Conservation (phyloP, 139 green algal species). For the Tetradesmus lagerheimii region DNA sequence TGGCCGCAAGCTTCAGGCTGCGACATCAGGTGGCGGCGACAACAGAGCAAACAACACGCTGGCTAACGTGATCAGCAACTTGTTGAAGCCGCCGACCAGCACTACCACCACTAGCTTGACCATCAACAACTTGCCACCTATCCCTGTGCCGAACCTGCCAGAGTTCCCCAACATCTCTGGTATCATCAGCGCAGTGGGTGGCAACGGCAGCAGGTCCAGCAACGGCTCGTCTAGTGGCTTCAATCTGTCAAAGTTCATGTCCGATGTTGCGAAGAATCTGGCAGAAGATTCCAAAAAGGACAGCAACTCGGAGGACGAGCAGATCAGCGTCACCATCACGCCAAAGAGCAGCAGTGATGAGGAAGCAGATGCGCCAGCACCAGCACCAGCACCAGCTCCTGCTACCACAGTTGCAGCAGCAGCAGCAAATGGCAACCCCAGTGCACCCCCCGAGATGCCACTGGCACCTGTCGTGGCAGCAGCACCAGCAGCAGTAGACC, state of each 20-base stretch:
- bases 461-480: neutral
- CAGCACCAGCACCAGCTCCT: neutral
- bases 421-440: neutral
- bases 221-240: neutral
- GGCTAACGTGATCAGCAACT: neutral
- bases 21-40: neutral
- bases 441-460: neutral
- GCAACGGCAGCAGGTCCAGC: neutral
- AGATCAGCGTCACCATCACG: neutral
- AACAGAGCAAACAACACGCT: neutral
- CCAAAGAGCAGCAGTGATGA: neutral
- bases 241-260: neutral
- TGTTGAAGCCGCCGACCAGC: neutral
- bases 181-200: neutral
- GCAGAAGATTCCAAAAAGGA: neutral
- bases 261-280: neutral
- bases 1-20: slow-evolving; percentile 13
- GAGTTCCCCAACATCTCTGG: neutral
- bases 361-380: neutral
- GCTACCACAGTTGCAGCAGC: neutral
- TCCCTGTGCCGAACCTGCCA: neutral
- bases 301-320: neutral
- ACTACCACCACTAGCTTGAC: neutral
- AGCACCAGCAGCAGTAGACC: neutral
- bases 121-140: neutral